Conservation (phyloP, 805 yeast species). For the Candida jianshihensis region DNA sequence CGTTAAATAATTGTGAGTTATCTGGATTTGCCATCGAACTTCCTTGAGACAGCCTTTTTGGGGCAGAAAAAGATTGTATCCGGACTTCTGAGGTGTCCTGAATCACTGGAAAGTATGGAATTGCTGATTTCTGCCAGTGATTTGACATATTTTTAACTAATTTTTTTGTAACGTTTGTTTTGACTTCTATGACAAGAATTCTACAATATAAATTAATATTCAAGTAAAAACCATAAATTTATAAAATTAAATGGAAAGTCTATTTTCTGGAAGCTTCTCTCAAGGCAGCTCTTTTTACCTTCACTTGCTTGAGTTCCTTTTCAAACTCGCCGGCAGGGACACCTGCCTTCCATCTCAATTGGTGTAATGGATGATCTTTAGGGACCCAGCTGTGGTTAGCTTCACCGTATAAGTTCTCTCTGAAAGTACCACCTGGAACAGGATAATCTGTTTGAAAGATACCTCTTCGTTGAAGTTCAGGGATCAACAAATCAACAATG, state of each 20-base stretch:
- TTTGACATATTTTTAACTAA: too few species aligned
- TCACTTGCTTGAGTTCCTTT: neutral
- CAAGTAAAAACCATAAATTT: neutral
- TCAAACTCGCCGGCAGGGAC: slow-evolving; percentile 24
- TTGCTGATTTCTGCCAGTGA: slow-evolving; percentile 17
- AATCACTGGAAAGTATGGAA: slow-evolving; percentile 20
- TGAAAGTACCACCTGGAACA: slow-evolving; percentile 25
- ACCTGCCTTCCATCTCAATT: slow-evolving; percentile 18
- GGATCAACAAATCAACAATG: slow-evolving; percentile 29
- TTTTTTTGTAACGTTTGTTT: neutral
- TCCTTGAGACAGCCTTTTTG: neutral
- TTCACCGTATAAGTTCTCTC: slow-evolving; percentile 30
- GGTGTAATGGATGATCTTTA: slow-evolving; percentile 17
- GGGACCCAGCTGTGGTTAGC: slow-evolving; percentile 6
- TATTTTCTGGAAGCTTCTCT: neutral
- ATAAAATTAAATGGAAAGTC: neutral
- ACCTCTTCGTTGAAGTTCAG: slow-evolving; percentile 31
- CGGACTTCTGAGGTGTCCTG: slow-evolving; percentile 8
- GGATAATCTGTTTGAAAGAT: slow-evolving; percentile 32
- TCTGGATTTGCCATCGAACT: slow-evolving; percentile 1
- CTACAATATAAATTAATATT: neutral
- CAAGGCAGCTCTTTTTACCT: neutral
- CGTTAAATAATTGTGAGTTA: slow-evolving; percentile 1
- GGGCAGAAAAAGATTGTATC: neutral
- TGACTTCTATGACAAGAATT: neutral